Conservation (phyloP, 495 filamentous ascomycete genomes). For the Aspergillus nanangensis region DNA sequence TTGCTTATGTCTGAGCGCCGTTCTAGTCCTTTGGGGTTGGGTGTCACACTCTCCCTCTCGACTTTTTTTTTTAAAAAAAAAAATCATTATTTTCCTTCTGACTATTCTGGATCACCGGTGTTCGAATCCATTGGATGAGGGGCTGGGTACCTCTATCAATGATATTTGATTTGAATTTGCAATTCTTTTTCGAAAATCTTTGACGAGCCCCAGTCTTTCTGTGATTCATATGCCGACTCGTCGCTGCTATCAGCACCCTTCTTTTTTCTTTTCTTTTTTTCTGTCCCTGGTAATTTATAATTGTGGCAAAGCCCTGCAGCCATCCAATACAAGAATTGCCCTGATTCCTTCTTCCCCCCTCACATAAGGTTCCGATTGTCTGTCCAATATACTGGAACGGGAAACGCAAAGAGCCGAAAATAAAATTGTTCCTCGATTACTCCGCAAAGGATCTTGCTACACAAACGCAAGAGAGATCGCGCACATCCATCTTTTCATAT, state of each 20-base stretch:
- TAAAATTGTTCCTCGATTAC: slow-evolving; percentile 1
- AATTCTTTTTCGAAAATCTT: background rate
- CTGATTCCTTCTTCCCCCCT: slow-evolving; percentile 3
- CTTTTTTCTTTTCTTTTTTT: too few relatives aligned
- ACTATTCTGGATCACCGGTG: background rate
- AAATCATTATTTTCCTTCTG: slow-evolving; percentile 1
- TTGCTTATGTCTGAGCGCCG: slow-evolving; percentile 4
- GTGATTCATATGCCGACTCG: slow-evolving; percentile 8
- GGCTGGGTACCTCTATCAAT: background rate
- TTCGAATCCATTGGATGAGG: background rate
- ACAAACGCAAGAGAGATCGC: slow-evolving; percentile 13
- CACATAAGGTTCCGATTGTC: background rate
- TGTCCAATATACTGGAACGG: too few relatives aligned
- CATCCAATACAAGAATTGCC: slow-evolving; percentile 11
- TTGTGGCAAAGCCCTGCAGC: slow-evolving; percentile 20
- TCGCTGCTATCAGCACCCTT: slow-evolving; percentile 9
- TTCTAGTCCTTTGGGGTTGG: slow-evolving; percentile 13
- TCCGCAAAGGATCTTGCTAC: slow-evolving; percentile 13
- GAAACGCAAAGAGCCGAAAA: background rate
- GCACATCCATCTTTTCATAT: slow-evolving; percentile 12
- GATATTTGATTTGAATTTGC: background rate
- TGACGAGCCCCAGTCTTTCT: background rate
- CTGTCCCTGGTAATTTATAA: slow-evolving; percentile 28
- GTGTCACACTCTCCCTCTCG: slow-evolving; percentile 9
- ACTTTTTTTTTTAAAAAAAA: slow-evolving; percentile 5